These are phyloP conservation scores for Candida coleopterorum DNA, from an alignment of 805 yeast genomes.

Conservation along the genomic window DNA sequence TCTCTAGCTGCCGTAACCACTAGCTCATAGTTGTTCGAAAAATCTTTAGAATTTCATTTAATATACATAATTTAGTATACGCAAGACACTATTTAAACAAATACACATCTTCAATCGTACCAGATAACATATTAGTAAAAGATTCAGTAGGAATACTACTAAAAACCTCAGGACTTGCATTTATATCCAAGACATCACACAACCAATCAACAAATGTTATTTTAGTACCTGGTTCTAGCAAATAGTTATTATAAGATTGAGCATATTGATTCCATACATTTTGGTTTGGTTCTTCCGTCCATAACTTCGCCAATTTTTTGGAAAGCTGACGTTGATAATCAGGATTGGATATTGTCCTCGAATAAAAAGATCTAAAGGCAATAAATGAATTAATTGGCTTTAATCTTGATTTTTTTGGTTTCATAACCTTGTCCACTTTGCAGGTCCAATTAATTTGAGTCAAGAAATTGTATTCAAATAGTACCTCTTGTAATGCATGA, in stretches of 20 bases:
- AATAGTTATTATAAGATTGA: slow-evolving; percentile 19
- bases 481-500: slow-evolving; percentile 7
- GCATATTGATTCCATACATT: slow-evolving; percentile 27
- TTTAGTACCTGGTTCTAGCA: slow-evolving; percentile 1
- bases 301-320: slow-evolving; percentile 17
- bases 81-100: slow-evolving; percentile 2
- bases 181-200: slow-evolving; percentile 10
- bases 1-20: neutral
- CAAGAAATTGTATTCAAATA: slow-evolving; percentile 9
- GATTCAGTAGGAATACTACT: neutral
- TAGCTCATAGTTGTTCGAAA: neutral
- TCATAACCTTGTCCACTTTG: slow-evolving; percentile 3
- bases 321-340: slow-evolving; percentile 22
- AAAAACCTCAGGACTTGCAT: neutral
- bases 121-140: neutral
- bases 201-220: slow-evolving; percentile 19
- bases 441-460: slow-evolving; percentile 2
- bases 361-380: slow-evolving; percentile 26
- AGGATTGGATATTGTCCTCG: slow-evolving; percentile 16
- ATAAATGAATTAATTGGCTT: slow-evolving; percentile 24
- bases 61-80: no score
- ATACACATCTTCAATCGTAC: slow-evolving; percentile 6
- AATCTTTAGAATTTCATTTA: neutral
- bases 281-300: slow-evolving; percentile 23
- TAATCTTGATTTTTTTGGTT: slow-evolving; percentile 5